A percentile compares a stretch with the other conserved stretches of the same genome.
These are phyloP conservation scores for Penicillium simplicissimum DNA, from an alignment of 495 filamentous ascomycete genomes.

Conservation along the genomic window DNA sequence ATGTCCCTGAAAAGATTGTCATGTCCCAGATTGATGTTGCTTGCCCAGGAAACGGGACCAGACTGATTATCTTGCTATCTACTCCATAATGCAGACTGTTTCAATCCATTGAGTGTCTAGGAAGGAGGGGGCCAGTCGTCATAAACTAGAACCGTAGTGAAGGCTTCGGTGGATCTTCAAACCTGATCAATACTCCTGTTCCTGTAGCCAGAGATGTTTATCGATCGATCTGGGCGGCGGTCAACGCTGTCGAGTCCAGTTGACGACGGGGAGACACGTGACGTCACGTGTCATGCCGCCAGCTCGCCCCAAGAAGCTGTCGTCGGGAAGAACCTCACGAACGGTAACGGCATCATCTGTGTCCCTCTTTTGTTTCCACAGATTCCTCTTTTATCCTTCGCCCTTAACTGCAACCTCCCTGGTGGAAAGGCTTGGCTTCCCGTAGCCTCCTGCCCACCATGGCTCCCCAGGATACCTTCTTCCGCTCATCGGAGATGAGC, in stretches of 20 bases:
- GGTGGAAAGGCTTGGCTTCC: constrained; percentile 34
- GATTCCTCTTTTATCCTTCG: constrained; percentile 5
- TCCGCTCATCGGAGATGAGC: constrained; percentile 99
- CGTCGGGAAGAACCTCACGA: constrained; percentile 5
- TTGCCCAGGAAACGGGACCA: not conserved
- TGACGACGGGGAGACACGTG: constrained; percentile 10
- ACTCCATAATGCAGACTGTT: not conserved
- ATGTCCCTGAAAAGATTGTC: not conserved
- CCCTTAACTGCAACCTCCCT: constrained; percentile 13
- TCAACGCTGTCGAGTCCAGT: not conserved
- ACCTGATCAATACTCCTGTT: not conserved
- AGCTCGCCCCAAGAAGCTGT: constrained; percentile 25
- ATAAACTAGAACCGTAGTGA: not conserved
- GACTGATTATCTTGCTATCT: not conserved
- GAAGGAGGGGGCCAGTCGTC: not conserved
- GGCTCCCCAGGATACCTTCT: constrained; percentile 81
- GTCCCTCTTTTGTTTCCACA: constrained; percentile 16
- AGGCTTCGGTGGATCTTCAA: not conserved
- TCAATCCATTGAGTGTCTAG: not conserved
- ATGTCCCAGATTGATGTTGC: not conserved
- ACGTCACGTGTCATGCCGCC: constrained; percentile 27
- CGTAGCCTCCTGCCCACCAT: constrained; percentile 41
- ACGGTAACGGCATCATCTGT: constrained; percentile 14
- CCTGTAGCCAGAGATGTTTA: not conserved
- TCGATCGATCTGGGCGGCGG: not conserved